Evolutionary conservation across 2,329 filamentous ascomycete genomes (phyloP).

Genomic region (Fusarium irregulare): DNA sequence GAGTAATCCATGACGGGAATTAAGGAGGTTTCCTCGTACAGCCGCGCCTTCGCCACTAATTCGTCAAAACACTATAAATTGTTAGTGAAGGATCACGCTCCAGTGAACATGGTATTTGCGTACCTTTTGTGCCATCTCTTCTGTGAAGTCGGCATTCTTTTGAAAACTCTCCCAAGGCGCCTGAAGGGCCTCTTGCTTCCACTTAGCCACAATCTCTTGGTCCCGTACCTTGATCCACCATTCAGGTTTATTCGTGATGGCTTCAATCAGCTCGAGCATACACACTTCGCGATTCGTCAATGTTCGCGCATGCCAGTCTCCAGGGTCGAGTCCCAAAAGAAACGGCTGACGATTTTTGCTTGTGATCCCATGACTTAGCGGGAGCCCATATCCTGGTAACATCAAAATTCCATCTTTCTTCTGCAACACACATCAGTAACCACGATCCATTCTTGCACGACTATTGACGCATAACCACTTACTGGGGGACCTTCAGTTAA

Average conservation of each 20-base stretch:
- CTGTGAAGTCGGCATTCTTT: neutral
- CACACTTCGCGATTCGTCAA: neutral
- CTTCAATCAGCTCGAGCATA: conserved; percentile 52
- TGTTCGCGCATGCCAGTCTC: neutral
- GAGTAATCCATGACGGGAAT: neutral
- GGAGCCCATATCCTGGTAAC: neutral
- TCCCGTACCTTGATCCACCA: conserved; percentile 50
- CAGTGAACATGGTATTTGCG: neutral
- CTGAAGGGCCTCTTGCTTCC: neutral
- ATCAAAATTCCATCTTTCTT: neutral
- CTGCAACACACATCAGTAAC: neutral
- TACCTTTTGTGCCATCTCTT: neutral
- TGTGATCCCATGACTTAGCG: neutral
- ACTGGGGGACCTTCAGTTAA: neutral
- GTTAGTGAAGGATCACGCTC: no score
- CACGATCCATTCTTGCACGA: fast-evolving
- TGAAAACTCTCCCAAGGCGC: neutral
- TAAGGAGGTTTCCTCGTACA: neutral
- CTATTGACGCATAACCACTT: fast-evolving
- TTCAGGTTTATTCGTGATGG: conserved; percentile 52
- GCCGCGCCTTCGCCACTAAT: neutral
- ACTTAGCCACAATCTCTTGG: neutral
- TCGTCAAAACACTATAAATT: neutral
- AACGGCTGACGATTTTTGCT: neutral
- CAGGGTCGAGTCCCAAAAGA: neutral